These are phyloP conservation scores for Annulohypoxylon bovei DNA, from an alignment of 495 filamentous ascomycete species.

Conservation along the genomic window DNA sequence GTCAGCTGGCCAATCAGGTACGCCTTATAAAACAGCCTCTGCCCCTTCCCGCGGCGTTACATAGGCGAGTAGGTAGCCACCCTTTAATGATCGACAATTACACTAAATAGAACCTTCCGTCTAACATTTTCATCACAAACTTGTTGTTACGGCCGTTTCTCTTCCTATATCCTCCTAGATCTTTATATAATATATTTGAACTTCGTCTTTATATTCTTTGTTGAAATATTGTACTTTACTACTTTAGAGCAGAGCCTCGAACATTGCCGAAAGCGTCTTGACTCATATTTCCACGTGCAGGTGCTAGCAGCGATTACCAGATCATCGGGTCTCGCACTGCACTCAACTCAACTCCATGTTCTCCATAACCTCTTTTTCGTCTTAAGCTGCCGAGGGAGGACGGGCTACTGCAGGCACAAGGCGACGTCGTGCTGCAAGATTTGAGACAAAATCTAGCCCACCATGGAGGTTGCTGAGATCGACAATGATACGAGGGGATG, in stretches of 20 bases:
- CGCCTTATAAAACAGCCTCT: constrained; percentile 4
- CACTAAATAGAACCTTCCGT: constrained; percentile 32
- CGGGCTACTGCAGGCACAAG: constrained; percentile 31
- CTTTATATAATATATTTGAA: not conserved
- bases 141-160: not conserved
- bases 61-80: constrained; percentile 22
- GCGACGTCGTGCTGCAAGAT: constrained; percentile 23
- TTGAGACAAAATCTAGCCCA: constrained; percentile 25
- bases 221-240: not conserved
- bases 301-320: not conserved
- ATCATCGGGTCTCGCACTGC: not conserved
- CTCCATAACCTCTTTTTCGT: not conserved
- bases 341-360: constrained; percentile 30
- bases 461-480: constrained; percentile 55
- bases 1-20: constrained; percentile 22
- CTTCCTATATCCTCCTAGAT: not conserved
- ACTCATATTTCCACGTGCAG: constrained; percentile 1
- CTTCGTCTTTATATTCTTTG: not conserved
- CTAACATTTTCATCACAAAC: not conserved
- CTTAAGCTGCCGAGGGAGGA: constrained; percentile 22
- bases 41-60: constrained; percentile 23
- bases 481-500: constrained; percentile 91
- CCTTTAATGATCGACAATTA: not conserved
- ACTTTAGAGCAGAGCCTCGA: not conserved
- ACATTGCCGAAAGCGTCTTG: constrained; percentile 35